Percentiles rank a stretch among this genome's conserved stretches.
Conservation (phyloP, 2,329 filamentous ascomycete genomes). For the Fusarium praegraminearum region DNA sequence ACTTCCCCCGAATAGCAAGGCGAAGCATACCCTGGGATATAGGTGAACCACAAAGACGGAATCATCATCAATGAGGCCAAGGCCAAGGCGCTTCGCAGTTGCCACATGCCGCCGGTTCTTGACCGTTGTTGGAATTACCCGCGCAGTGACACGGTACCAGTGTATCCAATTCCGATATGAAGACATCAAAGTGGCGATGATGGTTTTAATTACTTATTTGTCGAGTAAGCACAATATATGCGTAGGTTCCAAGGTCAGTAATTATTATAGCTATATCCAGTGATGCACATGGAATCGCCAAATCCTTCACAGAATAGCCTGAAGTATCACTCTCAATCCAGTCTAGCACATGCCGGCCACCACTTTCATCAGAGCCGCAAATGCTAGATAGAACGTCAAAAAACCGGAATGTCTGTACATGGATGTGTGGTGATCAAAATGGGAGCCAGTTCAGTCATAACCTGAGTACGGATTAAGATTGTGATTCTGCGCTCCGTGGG, state of each 20-base stretch:
- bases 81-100: neutral
- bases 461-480: accelerated
- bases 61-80: neutral
- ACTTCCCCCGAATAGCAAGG: neutral
- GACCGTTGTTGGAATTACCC: neutral
- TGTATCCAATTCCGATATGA: neutral
- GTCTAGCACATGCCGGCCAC: neutral
- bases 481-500: too few species aligned
- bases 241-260: accelerated
- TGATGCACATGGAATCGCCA: too few species aligned
- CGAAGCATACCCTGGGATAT: neutral
- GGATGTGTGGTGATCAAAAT: too few species aligned
- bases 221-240: neutral
- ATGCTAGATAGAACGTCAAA: neutral
- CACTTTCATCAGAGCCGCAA: neutral
- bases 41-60: neutral
- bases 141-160: too few species aligned
- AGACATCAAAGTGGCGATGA: neutral
- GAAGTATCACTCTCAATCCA: neutral
- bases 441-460: accelerated
- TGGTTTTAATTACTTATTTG: accelerated
- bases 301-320: neutral
- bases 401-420: accelerated
- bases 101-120: neutral
- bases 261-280: neutral